Base-by-base conservation (phyloP, 768 basidiomycete genomes). In the Phylloporus rhodoxanthus region DNA sequence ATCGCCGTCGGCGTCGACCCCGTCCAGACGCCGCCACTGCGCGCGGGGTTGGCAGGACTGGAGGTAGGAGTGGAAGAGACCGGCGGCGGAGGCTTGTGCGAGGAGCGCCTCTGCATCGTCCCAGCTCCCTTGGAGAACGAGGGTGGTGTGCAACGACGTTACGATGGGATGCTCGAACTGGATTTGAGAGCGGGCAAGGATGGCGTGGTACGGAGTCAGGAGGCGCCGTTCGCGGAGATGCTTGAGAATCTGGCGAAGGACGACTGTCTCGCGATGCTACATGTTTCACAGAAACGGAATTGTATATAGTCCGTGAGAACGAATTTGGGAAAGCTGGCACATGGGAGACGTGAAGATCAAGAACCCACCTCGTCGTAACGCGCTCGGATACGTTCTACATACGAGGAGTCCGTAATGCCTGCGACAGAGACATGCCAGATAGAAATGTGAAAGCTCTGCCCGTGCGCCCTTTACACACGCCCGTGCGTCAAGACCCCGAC, bases 201-300 rank as follows among this genome's bases (percentile, higher is more conserved):
- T 59, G 8, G 60, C 33, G 17, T 62, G 53, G 40, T 79, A 87
- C 1, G 87, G 81, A 0, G 81, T 75, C 29, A 89, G 69, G 37
- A 87, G 75, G 8, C 85, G 81, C 36, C 85, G 79, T 62, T 87
- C 83, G 28, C 89, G 81, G 41, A 91, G 78, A 61, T 89, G 83
- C 30, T 62, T 62, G 43, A 62, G 60, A 9, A 61, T 62, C 57
- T 85, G 81, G 17, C 82, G 78, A 40, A 91, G 72, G 15, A 81
- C 75, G 8, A 74, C 68, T 5, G 74, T 75, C 72, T 91, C 87
- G 52, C 78, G 79, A 58, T 82, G 78, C 88, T 90, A 26, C 29
- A 17, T 13, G 28, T 9, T 2, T 26, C 23, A 10, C 44, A 23
- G 20, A 17, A 17, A 17, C 32, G 6, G 7, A 3, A 32, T 43